Base-by-base conservation (phyloP, 257 asterid genomes). In the Knoxia roxburghii region DNA sequence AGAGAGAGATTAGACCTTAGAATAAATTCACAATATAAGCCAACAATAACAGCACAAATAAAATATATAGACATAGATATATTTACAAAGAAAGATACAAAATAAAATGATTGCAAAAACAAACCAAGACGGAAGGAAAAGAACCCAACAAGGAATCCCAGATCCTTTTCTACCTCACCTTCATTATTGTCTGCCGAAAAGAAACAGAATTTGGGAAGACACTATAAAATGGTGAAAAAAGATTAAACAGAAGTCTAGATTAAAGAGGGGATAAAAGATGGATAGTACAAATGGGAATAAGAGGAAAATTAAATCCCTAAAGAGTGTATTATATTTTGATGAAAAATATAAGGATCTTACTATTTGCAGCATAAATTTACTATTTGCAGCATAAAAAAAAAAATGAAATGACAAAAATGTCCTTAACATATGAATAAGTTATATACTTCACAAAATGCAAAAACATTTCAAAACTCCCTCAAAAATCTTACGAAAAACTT, bases 91-190 rank as follows among this genome's bases (percentile, higher is more conserved):
- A 65, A 7, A 18, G 9, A 49, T 17, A 12, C 49, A 33, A 27
- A 39, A 14, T 18, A 20, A 24, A 48, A 11, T 18, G 48, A 30
- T 46, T 33, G 61, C 26, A 9, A 20, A 27, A 41, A 72, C 27
- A 32, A 43, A 30, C 41, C 64, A 32, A 14, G 37, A 56, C 2
- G 37, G 50, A 55, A 21, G 37, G 61, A 72, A 71, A 64, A 54
- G 53, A 53, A 55, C 33, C 76, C 60, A 40, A 5, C 33, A 56
- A 27, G 62, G 58, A 56, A 48, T 49, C 69, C 59, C 69, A 49
- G 67, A 72, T 55, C 43, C 26, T 57, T 60, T 57, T n/a, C 57
- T 52, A 70, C 35, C 39, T 41, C 64, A 20, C 48, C 63, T 52
- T 39, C 64, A 40, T 62, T 27, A 27, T 27, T 26, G 65, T 51